Evolutionary conservation across 371 early-diverging fungal species (phyloP).

Genomic region (Paraphysoderma sedebokerense): DNA sequence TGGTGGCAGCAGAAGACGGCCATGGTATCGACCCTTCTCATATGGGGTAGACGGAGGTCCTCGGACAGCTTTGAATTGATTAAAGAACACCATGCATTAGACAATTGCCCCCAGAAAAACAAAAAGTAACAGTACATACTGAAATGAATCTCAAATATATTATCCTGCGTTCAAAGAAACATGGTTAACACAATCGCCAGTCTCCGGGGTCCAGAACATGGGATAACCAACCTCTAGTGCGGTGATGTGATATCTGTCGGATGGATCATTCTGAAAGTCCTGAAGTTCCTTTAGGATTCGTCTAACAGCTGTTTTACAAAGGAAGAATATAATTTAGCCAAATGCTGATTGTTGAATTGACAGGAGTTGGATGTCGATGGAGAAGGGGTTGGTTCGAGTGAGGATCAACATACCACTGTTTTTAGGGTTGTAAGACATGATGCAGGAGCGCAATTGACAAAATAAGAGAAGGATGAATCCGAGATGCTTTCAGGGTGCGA

Average conservation of each 20-base stretch:
- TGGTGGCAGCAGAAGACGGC: constrained; percentile 52
- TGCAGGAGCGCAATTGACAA: too few relatives aligned
- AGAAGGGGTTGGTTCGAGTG: too few relatives aligned
- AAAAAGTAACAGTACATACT: constrained; percentile 75
- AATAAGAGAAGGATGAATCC: too few relatives aligned
- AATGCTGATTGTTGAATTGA: too few relatives aligned
- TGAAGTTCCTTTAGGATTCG: neutral
- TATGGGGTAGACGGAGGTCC: constrained; percentile 9
- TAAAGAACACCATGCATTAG: neutral
- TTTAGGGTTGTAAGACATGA: too few relatives aligned
- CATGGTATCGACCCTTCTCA: constrained; percentile 34
- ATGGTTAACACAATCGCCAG: too few relatives aligned
- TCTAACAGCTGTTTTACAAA: neutral
- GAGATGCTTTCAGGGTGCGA: too few relatives aligned
- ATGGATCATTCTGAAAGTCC: neutral
- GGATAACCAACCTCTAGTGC: neutral
- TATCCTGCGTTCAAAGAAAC: too few relatives aligned
- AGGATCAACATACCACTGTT: too few relatives aligned
- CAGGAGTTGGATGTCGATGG: too few relatives aligned
- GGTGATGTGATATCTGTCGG: neutral
- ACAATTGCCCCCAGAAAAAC: constrained; percentile 69
- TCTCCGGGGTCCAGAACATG: too few relatives aligned
- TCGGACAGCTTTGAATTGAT: neutral
- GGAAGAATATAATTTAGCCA: too few relatives aligned
- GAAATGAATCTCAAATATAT: constrained; percentile 86